Percentiles rank a stretch among this genome's conserved stretches.
Conservation (phyloP, 1,139 yeast genomes). For the Zygosaccharomyces sapae region DNA sequence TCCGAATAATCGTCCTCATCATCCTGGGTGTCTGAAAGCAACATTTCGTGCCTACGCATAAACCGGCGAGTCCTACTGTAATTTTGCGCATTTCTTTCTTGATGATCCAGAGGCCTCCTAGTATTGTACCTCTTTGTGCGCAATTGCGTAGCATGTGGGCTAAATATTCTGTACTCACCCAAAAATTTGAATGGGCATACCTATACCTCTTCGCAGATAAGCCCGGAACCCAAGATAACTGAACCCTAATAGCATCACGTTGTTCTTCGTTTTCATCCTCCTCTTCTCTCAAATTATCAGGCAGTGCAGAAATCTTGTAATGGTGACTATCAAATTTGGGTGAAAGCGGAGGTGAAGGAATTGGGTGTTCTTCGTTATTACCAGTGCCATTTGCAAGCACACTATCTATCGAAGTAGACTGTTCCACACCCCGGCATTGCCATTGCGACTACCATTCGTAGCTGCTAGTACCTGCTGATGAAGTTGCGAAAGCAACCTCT, state of each 20-base stretch:
- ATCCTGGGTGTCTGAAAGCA: constrained; percentile 9
- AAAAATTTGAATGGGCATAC: constrained; percentile 13
- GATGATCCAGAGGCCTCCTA: constrained; percentile 1
- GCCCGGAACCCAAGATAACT: constrained; percentile 14
- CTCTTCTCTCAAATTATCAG: constrained; percentile 2
- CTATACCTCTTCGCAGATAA: constrained; percentile 13
- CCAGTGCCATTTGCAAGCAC: constrained; percentile 3
- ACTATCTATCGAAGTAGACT: constrained; percentile 12
- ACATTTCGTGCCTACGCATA: constrained; percentile 7
- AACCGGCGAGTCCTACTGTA: constrained; percentile 18
- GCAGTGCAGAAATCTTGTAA: neutral
- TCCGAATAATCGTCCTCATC: constrained; percentile 9
- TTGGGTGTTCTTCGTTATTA: constrained; percentile 19
- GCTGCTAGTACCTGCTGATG: constrained; percentile 17
- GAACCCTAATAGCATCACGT: constrained; percentile 6
- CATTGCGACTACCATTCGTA: constrained; percentile 7
- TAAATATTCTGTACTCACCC: constrained; percentile 15
- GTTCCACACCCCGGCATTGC: constrained; percentile 11
- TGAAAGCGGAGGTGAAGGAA: constrained; percentile 35
- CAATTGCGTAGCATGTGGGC: constrained; percentile 1
- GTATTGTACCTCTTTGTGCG: neutral
- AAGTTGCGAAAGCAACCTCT: constrained; percentile 8
- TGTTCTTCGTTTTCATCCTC: neutral
- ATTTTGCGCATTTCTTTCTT: constrained; percentile 8
- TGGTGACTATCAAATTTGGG: constrained; percentile 20